phyloP scores from a whole-genome alignment of 140 eudicot genomes.

The Cichorium intybus region DNA sequence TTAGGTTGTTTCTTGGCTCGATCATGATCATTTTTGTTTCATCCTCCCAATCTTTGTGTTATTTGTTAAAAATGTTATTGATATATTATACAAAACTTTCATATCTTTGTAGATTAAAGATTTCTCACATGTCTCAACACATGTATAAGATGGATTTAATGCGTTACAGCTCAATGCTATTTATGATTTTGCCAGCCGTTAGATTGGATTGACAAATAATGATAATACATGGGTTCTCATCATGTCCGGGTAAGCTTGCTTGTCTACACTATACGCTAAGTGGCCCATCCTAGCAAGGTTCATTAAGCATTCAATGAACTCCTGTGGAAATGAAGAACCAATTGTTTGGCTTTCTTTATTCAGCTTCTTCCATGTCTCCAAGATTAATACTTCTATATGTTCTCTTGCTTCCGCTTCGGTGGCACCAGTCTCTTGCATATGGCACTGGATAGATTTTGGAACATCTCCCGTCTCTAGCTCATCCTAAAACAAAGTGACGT shows the following conservation, averaged over 20 bases:
- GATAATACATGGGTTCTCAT: not conserved
- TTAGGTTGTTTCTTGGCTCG: too few species aligned
- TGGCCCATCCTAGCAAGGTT: slow-evolving; percentile 1
- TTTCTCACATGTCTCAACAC: too few species aligned
- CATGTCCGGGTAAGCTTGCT: not conserved
- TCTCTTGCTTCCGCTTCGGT: not conserved
- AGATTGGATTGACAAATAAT: not conserved
- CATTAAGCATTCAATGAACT: not conserved
- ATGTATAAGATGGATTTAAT: too few species aligned
- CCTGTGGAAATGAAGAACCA: slow-evolving; percentile 3
- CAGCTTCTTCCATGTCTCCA: slow-evolving; percentile 12
- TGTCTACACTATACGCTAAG: not conserved
- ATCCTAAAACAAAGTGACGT: not conserved
- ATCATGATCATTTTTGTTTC: too few species aligned
- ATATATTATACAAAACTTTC: too few species aligned
- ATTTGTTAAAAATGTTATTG: too few species aligned
- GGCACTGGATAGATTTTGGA: not conserved
- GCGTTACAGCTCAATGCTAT: not conserved
- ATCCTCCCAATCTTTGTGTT: too few species aligned
- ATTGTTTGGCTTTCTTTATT: not conserved
- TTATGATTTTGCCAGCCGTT: not conserved
- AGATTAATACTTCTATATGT: not conserved
- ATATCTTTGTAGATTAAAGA: too few species aligned
- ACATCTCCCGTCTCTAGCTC: not conserved
- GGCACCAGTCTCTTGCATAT: slow-evolving; percentile 5